Conservation (phyloP, 306 rosid genomes). For the Urtica urens region DNA sequence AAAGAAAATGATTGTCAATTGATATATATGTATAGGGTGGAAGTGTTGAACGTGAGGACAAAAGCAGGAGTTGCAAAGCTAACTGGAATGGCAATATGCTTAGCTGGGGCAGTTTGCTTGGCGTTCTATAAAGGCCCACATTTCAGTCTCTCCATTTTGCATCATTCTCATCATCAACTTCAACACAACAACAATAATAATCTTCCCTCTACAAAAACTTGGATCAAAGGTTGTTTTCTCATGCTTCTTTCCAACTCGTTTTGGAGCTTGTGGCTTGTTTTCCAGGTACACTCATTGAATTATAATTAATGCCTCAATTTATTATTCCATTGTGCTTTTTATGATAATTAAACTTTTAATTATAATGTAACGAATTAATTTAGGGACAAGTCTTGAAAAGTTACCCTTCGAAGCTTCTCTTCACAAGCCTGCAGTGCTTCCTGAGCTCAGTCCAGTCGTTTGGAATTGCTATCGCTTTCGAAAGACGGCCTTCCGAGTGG, state of each 20-base stretch:
- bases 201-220: slow-evolving; percentile 23
- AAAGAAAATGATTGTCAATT: too few relatives aligned
- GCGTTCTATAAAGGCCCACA: slow-evolving; percentile 74
- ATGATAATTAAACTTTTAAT: too few relatives aligned
- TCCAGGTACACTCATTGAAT: slow-evolving; percentile 35
- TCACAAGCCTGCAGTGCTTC: slow-evolving; percentile 57
- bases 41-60: slow-evolving; percentile 44
- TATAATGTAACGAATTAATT: background rate
- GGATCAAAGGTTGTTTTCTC: slow-evolving; percentile 82
- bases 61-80: slow-evolving; percentile 54
- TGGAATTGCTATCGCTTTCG: slow-evolving; percentile 47
- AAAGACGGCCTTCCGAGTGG: slow-evolving; percentile 63
- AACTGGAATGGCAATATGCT: slow-evolving; percentile 45
- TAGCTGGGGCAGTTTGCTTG: slow-evolving; percentile 48
- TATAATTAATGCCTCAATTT: background rate
- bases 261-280: slow-evolving; percentile 73
- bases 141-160: slow-evolving; percentile 18
- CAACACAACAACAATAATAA: slow-evolving; percentile 19
- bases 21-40: slow-evolving; percentile 41
- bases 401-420: slow-evolving; percentile 63
- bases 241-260: slow-evolving; percentile 57
- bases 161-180: slow-evolving; percentile 25
- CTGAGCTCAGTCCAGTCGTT: slow-evolving; percentile 57
- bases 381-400: slow-evolving; percentile 50
- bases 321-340: too few relatives aligned